A percentile compares a stretch with the other conserved stretches of the same genome.
phyloP scores from a whole-genome alignment of 495 filamentous ascomycete species.

The Pseudevernia furfuracea region DNA sequence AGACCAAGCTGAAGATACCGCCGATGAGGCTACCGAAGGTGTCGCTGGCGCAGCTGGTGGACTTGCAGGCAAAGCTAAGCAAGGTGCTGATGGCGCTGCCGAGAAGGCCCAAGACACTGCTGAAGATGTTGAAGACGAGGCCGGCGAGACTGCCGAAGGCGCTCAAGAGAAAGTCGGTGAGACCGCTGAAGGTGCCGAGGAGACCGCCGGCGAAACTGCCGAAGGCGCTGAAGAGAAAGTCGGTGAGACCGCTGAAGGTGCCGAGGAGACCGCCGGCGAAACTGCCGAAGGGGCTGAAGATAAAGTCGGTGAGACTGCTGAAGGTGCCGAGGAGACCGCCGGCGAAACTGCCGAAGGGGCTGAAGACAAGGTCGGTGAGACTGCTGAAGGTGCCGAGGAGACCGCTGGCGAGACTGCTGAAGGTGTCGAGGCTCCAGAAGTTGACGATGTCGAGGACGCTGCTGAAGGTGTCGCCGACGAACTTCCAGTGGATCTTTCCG shows the following conservation, averaged over 20 bases:
- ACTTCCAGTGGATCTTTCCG: conserved; percentile 48
- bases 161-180: conserved; percentile 25
- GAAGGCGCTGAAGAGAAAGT: conserved; percentile 31
- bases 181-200: conserved; percentile 34
- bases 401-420: conserved; percentile 17
- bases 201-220: conserved; percentile 29
- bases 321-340: conserved; percentile 34
- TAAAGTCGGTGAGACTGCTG: conserved; percentile 33
- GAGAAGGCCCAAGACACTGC: conserved; percentile 24
- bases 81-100: conserved; percentile 18
- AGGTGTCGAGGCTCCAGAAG: conserved; percentile 26
- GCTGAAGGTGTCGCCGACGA: conserved; percentile 32
- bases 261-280: conserved; percentile 2
- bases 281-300: neutral
- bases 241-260: conserved; percentile 26
- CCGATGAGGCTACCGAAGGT: conserved; percentile 27
- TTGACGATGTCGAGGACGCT: conserved; percentile 29
- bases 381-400: conserved; percentile 23
- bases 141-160: conserved; percentile 9
- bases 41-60: conserved; percentile 23
- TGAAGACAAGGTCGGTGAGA: conserved; percentile 21
- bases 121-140: conserved; percentile 24
- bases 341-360: conserved; percentile 25
- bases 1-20: conserved; percentile 27
- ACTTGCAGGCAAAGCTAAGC: conserved; percentile 16